Base-by-base conservation (phyloP, 2,329 filamentous ascomycete genomes). In the Colletotrichum sp. region DNA sequence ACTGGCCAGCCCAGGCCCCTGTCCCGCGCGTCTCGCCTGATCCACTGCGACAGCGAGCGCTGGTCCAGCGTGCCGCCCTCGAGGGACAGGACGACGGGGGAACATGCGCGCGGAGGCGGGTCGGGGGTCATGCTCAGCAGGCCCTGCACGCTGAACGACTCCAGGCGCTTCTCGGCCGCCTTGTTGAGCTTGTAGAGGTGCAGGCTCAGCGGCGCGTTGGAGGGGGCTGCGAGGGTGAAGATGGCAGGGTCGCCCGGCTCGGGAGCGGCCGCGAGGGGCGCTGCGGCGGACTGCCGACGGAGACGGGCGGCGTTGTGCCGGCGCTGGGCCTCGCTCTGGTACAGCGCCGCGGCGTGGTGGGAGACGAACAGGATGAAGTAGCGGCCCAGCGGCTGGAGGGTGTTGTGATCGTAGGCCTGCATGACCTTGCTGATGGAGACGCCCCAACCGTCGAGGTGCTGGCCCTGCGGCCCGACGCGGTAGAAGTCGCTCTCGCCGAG, bases 341-440 rank as follows among this genome's bases (percentile, higher is more conserved):
- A 96, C 54, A 89, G 86, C 9, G 84, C 80, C 1, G 93, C 93
- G 15, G 91, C 89, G n/a, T 86, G 83, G 21, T 84, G 79, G 27
- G 86, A 88, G 74, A 89, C 86, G 85, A 96, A 96, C 69, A 94
- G 86, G 69, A 96, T 84, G 82, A 90, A 92, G 84, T 95, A 96
- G 78, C 88, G 88, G 72, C 90, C 91, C 2, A 89, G 82, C 6
- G 91, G 89, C 71, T 90, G 89, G 64, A 94, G 87, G 12, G 92
- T 94, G 70, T 86, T 81, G 6, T 89, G 87, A 79, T 94, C 87
- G 75, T 93, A 91, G 59, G 88, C 89, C 75, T 93, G 93, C 29
- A 94, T 88, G 51, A 93, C 89, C 77, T 91, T 90, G 51, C 86
- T 83, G 71, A 95, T 91, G 33, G 90, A 90, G 69, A 86, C 87